These are phyloP conservation scores for Hymenoscyphus repandus DNA, from an alignment of 2,329 filamentous ascomycete genomes.

Conservation along the genomic window DNA sequence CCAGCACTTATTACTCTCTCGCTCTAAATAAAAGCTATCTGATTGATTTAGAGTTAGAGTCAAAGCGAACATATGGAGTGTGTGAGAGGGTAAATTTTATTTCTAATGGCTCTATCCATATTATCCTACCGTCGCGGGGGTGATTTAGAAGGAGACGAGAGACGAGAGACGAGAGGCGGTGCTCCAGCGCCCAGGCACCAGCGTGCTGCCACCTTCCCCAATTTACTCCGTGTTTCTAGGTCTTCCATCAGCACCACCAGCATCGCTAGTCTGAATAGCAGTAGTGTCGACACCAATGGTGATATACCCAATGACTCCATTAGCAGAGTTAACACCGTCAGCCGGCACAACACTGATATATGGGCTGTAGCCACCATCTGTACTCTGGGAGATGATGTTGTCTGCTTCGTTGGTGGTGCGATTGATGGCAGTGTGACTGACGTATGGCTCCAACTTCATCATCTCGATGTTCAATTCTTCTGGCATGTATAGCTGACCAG, in stretches of 20 bases:
- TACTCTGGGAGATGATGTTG: slow-evolving; percentile 19
- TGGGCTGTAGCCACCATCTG: slow-evolving; percentile 29
- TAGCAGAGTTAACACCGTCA: slow-evolving; percentile 31
- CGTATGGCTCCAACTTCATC: slow-evolving; percentile 8
- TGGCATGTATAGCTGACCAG: slow-evolving; percentile 5
- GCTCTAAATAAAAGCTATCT: too few species aligned
- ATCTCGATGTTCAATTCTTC: slow-evolving; percentile 4
- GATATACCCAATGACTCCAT: slow-evolving; percentile 34
- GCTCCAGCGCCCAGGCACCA: too few species aligned
- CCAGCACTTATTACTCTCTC: too few species aligned
- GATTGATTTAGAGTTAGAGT: too few species aligned
- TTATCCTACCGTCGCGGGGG: too few species aligned
- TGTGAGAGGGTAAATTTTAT: too few species aligned
- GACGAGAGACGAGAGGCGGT: too few species aligned
- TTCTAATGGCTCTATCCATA: too few species aligned
- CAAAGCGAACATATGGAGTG: too few species aligned
- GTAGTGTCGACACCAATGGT: slow-evolving; percentile 32
- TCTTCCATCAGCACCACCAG: neutral
- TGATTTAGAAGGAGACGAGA: too few species aligned
- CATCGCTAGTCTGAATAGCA: slow-evolving; percentile 9
- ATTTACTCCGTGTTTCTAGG: neutral
- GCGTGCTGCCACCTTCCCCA: too few species aligned
- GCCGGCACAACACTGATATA: slow-evolving; percentile 29
- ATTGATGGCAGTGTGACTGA: slow-evolving; percentile 7
- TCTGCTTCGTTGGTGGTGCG: slow-evolving; percentile 10